phyloP scores from a whole-genome alignment of 805 yeast genomes.

The Huiozyma sinensis region DNA sequence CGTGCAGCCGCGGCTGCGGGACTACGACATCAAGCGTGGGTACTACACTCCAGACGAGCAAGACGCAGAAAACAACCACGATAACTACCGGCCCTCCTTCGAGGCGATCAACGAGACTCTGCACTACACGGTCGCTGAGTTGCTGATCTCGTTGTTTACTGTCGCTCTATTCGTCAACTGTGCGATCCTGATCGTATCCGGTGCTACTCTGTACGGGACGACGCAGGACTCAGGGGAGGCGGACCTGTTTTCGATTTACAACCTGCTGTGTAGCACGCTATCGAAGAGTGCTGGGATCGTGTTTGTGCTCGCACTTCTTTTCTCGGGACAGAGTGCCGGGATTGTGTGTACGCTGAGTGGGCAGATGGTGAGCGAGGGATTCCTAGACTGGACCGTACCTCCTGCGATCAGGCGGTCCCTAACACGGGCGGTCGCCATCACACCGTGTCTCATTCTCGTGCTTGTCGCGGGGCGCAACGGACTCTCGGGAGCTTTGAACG shows the following conservation, averaged over 20 bases:
- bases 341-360: constrained; percentile 92
- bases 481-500: constrained; percentile 62
- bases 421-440: constrained; percentile 74
- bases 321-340: constrained; percentile 89
- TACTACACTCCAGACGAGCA: constrained; percentile 35
- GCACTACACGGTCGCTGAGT: constrained; percentile 72
- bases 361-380: constrained; percentile 91
- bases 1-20: constrained; percentile 75
- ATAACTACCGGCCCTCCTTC: constrained; percentile 61
- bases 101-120: constrained; percentile 75
- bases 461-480: constrained; percentile 74
- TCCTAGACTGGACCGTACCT: constrained; percentile 65
- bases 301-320: constrained; percentile 74
- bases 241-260: constrained; percentile 73
- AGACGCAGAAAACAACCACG: constrained; percentile 30
- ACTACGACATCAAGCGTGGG: constrained; percentile 63
- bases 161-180: constrained; percentile 87
- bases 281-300: constrained; percentile 74
- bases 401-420: constrained; percentile 74
- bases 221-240: constrained; percentile 56
- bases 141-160: constrained; percentile 71
- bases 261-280: constrained; percentile 47
- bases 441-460: constrained; percentile 75
- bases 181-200: constrained; percentile 82
- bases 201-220: constrained; percentile 62